Conservation (phyloP, 2,329 filamentous ascomycete species). For the Cytospora paraplurivora region DNA sequence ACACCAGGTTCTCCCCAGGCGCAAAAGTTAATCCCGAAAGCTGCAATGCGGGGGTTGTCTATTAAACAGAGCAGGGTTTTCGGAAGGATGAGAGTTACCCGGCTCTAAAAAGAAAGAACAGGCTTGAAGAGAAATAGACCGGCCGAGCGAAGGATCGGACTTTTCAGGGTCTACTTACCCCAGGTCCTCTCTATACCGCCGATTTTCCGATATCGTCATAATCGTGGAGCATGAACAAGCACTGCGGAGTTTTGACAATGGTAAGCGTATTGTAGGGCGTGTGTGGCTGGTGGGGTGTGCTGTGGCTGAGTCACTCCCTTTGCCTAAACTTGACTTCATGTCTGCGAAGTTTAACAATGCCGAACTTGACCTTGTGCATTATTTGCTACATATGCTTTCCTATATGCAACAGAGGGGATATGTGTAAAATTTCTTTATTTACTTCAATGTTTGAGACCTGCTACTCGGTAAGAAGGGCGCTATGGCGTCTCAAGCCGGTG, state of each 20-base stretch:
- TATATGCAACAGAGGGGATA: no score
- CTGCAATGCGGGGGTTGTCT: neutral
- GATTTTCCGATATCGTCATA: neutral
- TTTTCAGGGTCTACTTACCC: neutral
- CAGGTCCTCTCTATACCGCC: neutral
- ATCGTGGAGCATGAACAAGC: neutral
- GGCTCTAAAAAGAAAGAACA: neutral
- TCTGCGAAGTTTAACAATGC: no score
- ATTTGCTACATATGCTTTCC: no score
- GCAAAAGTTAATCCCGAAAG: neutral
- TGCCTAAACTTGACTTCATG: no score
- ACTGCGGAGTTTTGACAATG: neutral
- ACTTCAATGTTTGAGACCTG: no score
- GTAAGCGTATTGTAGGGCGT: neutral
- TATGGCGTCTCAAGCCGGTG: no score
- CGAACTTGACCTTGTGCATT: no score
- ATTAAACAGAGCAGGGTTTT: neutral
- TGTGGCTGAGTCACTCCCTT: conserved; percentile 1
- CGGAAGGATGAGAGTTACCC: neutral
- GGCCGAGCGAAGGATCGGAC: neutral
- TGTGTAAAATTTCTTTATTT: no score
- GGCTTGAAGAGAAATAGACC: neutral
- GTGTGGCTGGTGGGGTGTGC: neutral
- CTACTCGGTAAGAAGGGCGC: no score
- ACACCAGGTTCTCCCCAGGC: neutral